Evolutionary conservation across 225 moss, liverwort and hornwort species (phyloP).

Genomic region (Marchantia paleacea): DNA sequence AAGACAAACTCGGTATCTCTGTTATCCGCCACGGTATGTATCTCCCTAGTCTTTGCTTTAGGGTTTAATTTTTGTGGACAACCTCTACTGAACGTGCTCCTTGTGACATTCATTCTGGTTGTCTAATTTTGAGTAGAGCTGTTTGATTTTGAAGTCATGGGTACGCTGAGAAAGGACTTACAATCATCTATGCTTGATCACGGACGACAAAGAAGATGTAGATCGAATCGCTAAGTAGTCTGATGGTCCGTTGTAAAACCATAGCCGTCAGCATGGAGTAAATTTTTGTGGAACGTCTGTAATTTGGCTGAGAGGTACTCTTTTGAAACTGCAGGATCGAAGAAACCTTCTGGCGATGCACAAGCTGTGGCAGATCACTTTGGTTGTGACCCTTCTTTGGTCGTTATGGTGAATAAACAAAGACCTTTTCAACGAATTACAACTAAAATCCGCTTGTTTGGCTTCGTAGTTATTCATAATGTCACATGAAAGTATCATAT

Average conservation of each 20-base stretch:
- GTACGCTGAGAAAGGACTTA: too few species aligned
- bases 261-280: too few species aligned
- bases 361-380: slow-evolving; percentile 69
- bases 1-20: slow-evolving; percentile 65
- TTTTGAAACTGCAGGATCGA: slow-evolving; percentile 49
- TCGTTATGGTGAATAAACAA: slow-evolving; percentile 67
- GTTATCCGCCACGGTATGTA: slow-evolving; percentile 87
- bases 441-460: too few species aligned
- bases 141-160: background rate
- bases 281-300: background rate
- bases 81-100: background rate
- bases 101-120: background rate
- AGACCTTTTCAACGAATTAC: background rate
- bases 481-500: too few species aligned
- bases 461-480: too few species aligned
- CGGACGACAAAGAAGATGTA: background rate
- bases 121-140: background rate
- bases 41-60: background rate
- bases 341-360: slow-evolving; percentile 92
- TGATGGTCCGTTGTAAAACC: too few species aligned
- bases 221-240: background rate
- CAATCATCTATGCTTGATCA: background rate
- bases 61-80: background rate
- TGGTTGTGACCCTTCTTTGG: slow-evolving; percentile 70
- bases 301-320: slow-evolving; percentile 1